These are phyloP conservation scores for Cytospora piceicola DNA, from an alignment of 2,329 filamentous ascomycete species.

Conservation along the genomic window DNA sequence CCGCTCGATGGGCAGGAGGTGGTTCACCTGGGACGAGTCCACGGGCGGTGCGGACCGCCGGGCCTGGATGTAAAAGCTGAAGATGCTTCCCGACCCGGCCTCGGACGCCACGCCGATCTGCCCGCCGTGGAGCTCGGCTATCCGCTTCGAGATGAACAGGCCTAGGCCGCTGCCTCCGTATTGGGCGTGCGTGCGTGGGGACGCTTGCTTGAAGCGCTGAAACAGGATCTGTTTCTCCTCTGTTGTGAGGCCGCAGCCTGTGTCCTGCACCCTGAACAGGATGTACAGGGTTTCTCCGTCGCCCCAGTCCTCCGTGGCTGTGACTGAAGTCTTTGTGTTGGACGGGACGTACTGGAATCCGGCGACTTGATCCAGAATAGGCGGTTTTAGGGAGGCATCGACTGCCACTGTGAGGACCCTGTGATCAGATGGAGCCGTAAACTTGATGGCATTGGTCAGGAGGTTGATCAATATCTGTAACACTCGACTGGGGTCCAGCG, in stretches of 20 bases:
- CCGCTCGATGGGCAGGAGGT: constrained; percentile 30
- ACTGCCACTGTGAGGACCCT: constrained; percentile 54
- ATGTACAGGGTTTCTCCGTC: constrained; percentile 42
- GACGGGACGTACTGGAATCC: constrained; percentile 40
- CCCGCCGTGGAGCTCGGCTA: constrained; percentile 67
- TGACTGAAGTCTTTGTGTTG: constrained; percentile 33
- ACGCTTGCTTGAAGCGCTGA: constrained; percentile 68
- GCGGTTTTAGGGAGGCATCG: constrained; percentile 49
- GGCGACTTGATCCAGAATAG: constrained; percentile 33
- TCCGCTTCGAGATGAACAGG: constrained; percentile 65
- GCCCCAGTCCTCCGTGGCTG: constrained; percentile 39
- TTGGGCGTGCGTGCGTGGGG: constrained; percentile 53
- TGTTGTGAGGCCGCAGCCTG: constrained; percentile 64
- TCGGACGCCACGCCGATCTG: constrained; percentile 66
- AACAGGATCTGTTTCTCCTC: constrained; percentile 69
- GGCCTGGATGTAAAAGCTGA: constrained; percentile 66
- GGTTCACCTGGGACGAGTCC: constrained; percentile 8
- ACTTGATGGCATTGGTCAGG: constrained; percentile 65
- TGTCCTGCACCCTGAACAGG: constrained; percentile 64
- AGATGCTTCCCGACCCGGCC: constrained; percentile 61
- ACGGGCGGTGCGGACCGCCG: constrained; percentile 44
- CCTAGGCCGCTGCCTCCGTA: constrained; percentile 68
- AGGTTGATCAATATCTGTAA: constrained; percentile 65
- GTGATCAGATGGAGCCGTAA: constrained; percentile 46
- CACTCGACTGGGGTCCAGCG: constrained; percentile 59